Conservation (phyloP, 2,329 filamentous ascomycete species). For the Cadophora luteo-olivacea region DNA sequence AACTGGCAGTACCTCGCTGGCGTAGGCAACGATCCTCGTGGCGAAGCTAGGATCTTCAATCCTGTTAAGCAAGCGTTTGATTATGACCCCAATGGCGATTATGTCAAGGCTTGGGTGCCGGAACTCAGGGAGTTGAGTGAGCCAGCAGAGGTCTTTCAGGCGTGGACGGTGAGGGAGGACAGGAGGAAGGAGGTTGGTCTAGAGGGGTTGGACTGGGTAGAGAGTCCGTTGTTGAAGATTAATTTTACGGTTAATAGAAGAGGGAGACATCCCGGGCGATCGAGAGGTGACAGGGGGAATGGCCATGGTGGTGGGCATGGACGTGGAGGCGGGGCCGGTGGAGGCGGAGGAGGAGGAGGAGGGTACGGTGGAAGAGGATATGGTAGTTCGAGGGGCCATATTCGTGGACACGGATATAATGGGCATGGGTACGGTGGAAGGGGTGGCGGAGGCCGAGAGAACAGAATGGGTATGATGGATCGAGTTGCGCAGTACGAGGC, state of each 20-base stretch:
- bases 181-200: conserved; percentile 64
- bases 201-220: conserved; percentile 66
- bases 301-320: conserved; percentile 19
- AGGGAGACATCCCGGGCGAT: conserved; percentile 29
- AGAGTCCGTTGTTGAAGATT: conserved; percentile 69
- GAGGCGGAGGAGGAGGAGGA: conserved; percentile 15
- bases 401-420: conserved; percentile 17
- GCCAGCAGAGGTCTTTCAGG: conserved; percentile 67
- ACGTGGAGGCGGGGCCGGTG: conserved; percentile 15
- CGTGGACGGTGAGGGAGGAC: conserved; percentile 65
- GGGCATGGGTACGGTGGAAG: conserved; percentile 26
- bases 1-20: conserved; percentile 86
- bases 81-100: conserved; percentile 74
- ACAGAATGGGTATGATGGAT: no score
- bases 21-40: conserved; percentile 79
- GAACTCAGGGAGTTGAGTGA: conserved; percentile 63
- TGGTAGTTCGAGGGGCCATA: neutral
- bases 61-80: conserved; percentile 82
- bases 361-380: conserved; percentile 9
- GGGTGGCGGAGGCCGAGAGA: conserved; percentile 4
- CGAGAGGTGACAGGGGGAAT: conserved; percentile 24
- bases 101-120: conserved; percentile 75
- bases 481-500: no score
- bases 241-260: conserved; percentile 61
- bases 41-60: conserved; percentile 75